Evolutionary conservation across 1,139 yeast genomes (phyloP).

Genomic region (Yamadazyma sp.): DNA sequence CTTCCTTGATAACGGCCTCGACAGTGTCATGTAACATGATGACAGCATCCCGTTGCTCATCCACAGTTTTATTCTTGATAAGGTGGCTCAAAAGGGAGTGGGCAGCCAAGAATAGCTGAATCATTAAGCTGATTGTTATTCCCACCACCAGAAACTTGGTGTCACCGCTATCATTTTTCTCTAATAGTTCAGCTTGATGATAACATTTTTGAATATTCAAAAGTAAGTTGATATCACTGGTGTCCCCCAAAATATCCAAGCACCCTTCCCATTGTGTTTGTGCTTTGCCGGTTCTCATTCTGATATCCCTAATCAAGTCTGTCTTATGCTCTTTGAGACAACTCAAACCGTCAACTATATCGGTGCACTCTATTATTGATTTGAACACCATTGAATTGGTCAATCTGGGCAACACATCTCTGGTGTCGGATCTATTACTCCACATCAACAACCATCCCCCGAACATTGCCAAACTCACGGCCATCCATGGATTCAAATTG

Average conservation of each 20-base stretch:
- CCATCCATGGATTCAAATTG: conserved; percentile 1
- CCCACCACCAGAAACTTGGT: conserved; percentile 11
- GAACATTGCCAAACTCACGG: conserved; percentile 1
- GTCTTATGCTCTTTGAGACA: conserved; percentile 13
- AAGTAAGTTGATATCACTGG: conserved; percentile 20
- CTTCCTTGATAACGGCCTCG: conserved; percentile 2
- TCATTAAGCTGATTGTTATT: conserved; percentile 13
- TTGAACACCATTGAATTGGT: conserved; percentile 8
- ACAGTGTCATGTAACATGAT: conserved; percentile 3
- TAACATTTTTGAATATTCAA: conserved; percentile 23
- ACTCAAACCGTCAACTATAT: conserved; percentile 14
- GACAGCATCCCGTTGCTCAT: neutral
- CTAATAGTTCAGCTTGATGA: conserved; percentile 2
- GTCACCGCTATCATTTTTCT: conserved; percentile 1
- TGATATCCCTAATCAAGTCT: conserved; percentile 8
- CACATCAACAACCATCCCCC: neutral
- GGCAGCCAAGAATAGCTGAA: conserved; percentile 16
- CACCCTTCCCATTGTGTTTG: conserved; percentile 12
- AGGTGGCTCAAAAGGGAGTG: conserved; percentile 11
- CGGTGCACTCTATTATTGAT: conserved; percentile 19
- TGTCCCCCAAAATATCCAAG: conserved; percentile 8
- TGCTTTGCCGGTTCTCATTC: conserved; percentile 4
- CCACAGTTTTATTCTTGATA: conserved; percentile 5
- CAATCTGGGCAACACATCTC: neutral
- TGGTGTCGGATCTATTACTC: neutral